Evolutionary conservation across 1,284 basidiomycete genomes (phyloP).

Genomic region (Mycena citricolor): DNA sequence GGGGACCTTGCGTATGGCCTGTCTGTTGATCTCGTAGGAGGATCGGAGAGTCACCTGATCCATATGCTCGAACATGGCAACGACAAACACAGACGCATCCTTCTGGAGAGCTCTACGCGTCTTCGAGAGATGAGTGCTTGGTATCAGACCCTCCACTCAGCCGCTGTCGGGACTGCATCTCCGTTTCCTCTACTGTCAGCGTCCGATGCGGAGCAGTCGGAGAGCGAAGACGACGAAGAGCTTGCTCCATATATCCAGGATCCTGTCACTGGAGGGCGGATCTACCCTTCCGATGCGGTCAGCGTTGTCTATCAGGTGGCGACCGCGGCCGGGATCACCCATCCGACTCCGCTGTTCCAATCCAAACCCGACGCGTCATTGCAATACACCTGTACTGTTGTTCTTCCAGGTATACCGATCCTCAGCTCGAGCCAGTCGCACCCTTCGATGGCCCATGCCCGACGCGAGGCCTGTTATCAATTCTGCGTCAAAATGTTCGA

Average conservation of each 20-base stretch:
- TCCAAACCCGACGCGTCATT: conserved; percentile 29
- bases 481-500: conserved; percentile 53
- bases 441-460: conserved; percentile 49
- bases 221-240: conserved; percentile 45
- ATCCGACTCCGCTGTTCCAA: conserved; percentile 41
- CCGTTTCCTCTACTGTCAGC: conserved; percentile 35
- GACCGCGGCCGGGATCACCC: conserved; percentile 20
- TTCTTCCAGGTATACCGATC: conserved; percentile 44
- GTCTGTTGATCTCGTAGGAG: conserved; percentile 45
- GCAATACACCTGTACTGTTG: conserved; percentile 48
- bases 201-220: conserved; percentile 46
- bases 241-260: conserved; percentile 44
- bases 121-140: conserved; percentile 42
- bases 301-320: conserved; percentile 54
- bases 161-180: conserved; percentile 46
- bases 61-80: conserved; percentile 64
- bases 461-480: conserved; percentile 55
- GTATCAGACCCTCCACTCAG: conserved; percentile 44
- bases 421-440: conserved; percentile 44
- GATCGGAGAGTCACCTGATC: conserved; percentile 51
- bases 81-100: conserved; percentile 50
- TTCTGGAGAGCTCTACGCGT: conserved; percentile 37
- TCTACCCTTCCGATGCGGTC: conserved; percentile 55
- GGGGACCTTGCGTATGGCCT: conserved; percentile 60
- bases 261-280: conserved; percentile 54